Base-by-base conservation (phyloP, 441 rosid genomes). In the Gossypium davidsonii region DNA sequence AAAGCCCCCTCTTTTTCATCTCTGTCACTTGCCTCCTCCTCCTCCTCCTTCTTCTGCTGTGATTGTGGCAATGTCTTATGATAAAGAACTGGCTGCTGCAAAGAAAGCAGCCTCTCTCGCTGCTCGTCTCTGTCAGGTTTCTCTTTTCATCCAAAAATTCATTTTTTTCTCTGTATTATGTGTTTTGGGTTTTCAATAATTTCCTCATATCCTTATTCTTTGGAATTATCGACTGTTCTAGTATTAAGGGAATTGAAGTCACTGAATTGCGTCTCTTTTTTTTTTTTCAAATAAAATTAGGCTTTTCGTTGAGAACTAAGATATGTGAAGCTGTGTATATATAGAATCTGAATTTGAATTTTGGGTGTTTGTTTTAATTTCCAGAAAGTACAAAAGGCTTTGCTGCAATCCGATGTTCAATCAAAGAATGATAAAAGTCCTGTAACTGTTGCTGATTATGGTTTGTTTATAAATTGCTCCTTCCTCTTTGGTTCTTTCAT, bases 371-470 rank as follows among this genome's bases (percentile, higher is more conserved):
- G 68, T 46, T 72, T 46, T 69, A 18, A 75, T 78, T 37, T 74
- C 68, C 92, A 95, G 99, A 86, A 89, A 73, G 91, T 90, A 79
- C 97, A 94, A 72, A 91, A 80, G 64, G 90, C 83, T 72, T 82
- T 93, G 75, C 77, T 88, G 86, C 90, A 83, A 37, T 80, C 99
- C 2, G 98, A 95, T 75, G 92, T 93, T 46, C 97, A 89, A 64
- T 85, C 87, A 5, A 95, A 95, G 82, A 86, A 88, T 2, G 97
- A 93, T 83, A 85, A 77, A 71, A 92, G 90, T 76, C 99, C 99
- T 20, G 98, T 92, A 49, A 92, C 99, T 1, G 96, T 94, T 10
- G 99, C 99, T 76, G 98, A 94, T 85, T 92, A 92, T 77, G 98
- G 99, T 95, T 73, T 74, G 81, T 67, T 78, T 73, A 9, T 70